These are phyloP conservation scores for Echites panduratus DNA, from an alignment of 257 asterid genomes.

Conservation along the genomic window DNA sequence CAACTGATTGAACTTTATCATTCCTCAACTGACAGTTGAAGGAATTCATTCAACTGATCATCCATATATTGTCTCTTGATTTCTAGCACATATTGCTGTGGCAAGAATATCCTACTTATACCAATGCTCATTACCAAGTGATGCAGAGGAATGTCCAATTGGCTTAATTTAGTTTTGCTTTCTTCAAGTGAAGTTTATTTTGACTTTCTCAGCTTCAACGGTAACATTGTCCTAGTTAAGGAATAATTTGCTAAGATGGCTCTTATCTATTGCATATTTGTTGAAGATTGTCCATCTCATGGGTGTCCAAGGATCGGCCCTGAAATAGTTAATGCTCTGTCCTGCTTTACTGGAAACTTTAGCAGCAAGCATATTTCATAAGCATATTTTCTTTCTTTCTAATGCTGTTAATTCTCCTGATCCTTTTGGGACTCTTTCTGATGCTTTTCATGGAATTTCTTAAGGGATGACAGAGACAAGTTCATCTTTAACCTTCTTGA, in stretches of 20 bases:
- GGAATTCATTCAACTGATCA: not conserved
- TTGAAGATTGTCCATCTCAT: not conserved
- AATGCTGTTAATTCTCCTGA: not conserved
- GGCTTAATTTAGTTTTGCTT: not conserved
- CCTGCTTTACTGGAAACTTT: not conserved
- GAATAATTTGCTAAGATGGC: not conserved
- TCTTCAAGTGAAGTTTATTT: not conserved
- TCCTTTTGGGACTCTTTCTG: not conserved
- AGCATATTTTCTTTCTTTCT: not conserved
- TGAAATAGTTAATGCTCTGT: not conserved
- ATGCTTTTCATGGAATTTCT: constrained; percentile 5
- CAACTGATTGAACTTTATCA: not conserved
- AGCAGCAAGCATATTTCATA: not conserved
- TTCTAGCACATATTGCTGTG: not conserved
- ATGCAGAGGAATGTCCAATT: not conserved
- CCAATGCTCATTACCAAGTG: not conserved
- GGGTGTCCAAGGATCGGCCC: not conserved
- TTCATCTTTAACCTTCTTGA: constrained; percentile 84
- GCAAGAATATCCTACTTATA: not conserved
- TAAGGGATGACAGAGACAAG: constrained; percentile 94
- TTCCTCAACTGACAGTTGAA: not conserved
- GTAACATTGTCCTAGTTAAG: not conserved
- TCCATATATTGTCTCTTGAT: not conserved
- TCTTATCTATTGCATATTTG: not conserved
- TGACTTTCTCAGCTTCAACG: not conserved